phyloP scores from a whole-genome alignment of 805 yeast genomes.

The Candida caryicola region DNA sequence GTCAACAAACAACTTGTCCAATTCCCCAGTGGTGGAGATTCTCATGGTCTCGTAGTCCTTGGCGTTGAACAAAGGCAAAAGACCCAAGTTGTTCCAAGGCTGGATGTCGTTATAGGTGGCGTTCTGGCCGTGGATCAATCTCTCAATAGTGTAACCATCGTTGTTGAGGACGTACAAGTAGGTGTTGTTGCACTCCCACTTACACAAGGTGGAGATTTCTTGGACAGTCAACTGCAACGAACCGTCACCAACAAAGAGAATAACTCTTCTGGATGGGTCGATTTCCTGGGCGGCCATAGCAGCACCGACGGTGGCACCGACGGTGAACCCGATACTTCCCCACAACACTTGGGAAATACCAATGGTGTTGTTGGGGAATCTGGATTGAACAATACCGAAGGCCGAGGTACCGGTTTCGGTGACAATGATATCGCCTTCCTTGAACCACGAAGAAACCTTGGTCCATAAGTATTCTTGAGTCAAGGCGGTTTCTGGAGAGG shows the following conservation, averaged over 20 bases:
- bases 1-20: slow-evolving; percentile 14
- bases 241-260: slow-evolving; percentile 21
- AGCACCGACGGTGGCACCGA: slow-evolving; percentile 35
- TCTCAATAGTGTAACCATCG: slow-evolving; percentile 22
- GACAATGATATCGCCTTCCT: slow-evolving; percentile 30
- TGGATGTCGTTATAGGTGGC: slow-evolving; percentile 21
- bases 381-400: slow-evolving; percentile 33
- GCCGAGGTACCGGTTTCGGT: slow-evolving; percentile 39
- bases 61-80: slow-evolving; percentile 17
- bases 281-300: slow-evolving; percentile 32
- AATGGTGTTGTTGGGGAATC: slow-evolving; percentile 26
- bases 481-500: slow-evolving; percentile 10
- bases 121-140: slow-evolving; percentile 19
- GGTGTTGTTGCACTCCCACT: slow-evolving; percentile 11
- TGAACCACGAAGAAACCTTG: slow-evolving; percentile 24
- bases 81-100: slow-evolving; percentile 18
- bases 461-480: slow-evolving; percentile 34
- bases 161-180: slow-evolving; percentile 21
- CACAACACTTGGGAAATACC: slow-evolving; percentile 36
- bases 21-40: slow-evolving; percentile 15
- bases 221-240: slow-evolving; percentile 24
- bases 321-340: slow-evolving; percentile 37
- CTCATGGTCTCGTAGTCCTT: slow-evolving; percentile 14
- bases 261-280: slow-evolving; percentile 23
- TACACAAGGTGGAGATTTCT: slow-evolving; percentile 20